phyloP scores from a whole-genome alignment of 768 basidiomycete genomes.

The Porpolomopsis calyptriformis region DNA sequence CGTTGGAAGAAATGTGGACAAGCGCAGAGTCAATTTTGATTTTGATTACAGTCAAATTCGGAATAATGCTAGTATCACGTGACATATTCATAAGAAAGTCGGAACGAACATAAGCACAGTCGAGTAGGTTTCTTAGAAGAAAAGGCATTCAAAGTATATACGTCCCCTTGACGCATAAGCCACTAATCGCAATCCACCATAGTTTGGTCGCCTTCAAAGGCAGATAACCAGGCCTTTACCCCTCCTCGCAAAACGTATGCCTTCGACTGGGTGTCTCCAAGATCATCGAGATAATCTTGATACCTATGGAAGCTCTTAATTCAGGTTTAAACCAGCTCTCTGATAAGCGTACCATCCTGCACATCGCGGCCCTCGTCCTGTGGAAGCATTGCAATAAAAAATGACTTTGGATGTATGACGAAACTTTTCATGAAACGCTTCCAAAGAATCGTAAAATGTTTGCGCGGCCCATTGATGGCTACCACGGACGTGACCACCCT shows the following conservation, averaged over 20 bases:
- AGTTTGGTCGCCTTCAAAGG: conserved; percentile 21
- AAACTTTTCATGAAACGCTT: conserved; percentile 31
- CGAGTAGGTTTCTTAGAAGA: too few species aligned
- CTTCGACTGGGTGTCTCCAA: conserved; percentile 22
- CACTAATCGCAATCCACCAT: conserved; percentile 17
- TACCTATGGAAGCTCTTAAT: conserved; percentile 26
- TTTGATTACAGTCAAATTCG: conserved; percentile 6
- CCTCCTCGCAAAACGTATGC: conserved; percentile 36
- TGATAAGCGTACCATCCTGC: conserved; percentile 37
- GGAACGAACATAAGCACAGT: too few species aligned
- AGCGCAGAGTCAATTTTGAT: background rate
- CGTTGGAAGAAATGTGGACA: too few species aligned
- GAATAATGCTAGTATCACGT: background rate
- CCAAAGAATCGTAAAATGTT: conserved; percentile 37
- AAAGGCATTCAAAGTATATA: too few species aligned
- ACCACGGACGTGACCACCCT: conserved; percentile 47
- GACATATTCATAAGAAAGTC: too few species aligned
- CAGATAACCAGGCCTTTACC: conserved; percentile 30
- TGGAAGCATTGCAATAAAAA: conserved; percentile 45
- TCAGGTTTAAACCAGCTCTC: background rate
- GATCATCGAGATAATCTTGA: conserved; percentile 34
- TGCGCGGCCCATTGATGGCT: conserved; percentile 41
- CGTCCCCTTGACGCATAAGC: background rate
- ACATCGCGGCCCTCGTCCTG: conserved; percentile 42
- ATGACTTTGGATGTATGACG: conserved; percentile 32